Evolutionary conservation across 768 basidiomycete genomes (phyloP), one percentile per base, ranked within the genome.

Genomic region (Clathrus columnatus): DNA sequence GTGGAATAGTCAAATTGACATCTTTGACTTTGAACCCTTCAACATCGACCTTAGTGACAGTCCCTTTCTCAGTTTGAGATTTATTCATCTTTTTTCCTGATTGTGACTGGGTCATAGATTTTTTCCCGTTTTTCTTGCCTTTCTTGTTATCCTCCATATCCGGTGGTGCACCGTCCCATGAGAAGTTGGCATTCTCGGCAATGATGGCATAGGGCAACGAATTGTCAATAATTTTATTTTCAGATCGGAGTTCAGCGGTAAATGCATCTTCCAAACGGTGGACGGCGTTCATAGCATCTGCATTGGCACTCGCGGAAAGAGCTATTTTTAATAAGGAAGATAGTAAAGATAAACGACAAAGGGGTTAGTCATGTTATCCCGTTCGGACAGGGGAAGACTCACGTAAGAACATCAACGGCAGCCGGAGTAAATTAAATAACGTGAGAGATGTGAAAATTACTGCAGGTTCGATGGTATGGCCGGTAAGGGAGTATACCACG

Each of bases 231-330:
- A 72, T 62, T 50, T 80, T 75, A 0, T 75, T 77, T 47, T 85
- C 81, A 3, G 78, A 74, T 6, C 88, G 72, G 5, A 81, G 71
- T 65, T 97, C 93, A 1, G 91, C 91, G 50, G 85, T 84, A 64
- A 95, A 95, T 23, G 93, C 87, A 11, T 77, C 83, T 59, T 80
- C 75, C 1, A 97, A 75, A 43, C 94, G 87, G 7, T 72, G 70
- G n/a, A 79, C 73, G 1, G 93, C 94, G 62, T 88, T 92, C 46
- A 75, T 68, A 0, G 92, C 92, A 60, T 97, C 94, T 3, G 89
- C 82, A 59, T 85, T 85, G n/a, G 90, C 67, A 56, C 84, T 83
- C 52, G 91, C 78, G 2, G 85, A 77, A 56, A 83, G 61, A 16
- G 85, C 85, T 87, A 50, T 51, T 47, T 52, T 57, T 51, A 21